Conservation (phyloP, 2,329 filamentous ascomycete species). For the Arthrobotrys iridis region DNA sequence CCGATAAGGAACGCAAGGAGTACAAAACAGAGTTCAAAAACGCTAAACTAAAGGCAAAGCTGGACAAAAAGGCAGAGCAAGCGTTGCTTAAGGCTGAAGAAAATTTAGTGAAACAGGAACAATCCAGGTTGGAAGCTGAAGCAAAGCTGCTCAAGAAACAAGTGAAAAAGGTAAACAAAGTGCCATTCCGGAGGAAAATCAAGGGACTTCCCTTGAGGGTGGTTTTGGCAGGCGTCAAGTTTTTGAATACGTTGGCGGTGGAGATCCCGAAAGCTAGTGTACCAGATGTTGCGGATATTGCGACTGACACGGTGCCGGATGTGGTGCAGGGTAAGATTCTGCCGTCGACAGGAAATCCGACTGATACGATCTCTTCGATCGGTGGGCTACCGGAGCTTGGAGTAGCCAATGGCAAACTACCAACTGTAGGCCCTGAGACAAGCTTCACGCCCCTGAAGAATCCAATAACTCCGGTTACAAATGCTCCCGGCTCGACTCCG, state of each 20-base stretch:
- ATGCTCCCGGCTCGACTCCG: neutral
- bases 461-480: neutral
- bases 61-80: slow-evolving; percentile 32
- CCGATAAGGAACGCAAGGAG: slow-evolving; percentile 23
- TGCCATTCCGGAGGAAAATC: neutral
- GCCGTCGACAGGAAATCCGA: neutral
- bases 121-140: neutral
- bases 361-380: neutral
- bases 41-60: slow-evolving; percentile 27
- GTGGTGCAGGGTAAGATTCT: slow-evolving; percentile 22
- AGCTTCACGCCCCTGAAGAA: neutral
- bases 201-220: slow-evolving; percentile 19
- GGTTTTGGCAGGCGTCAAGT: slow-evolving; percentile 21
- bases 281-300: neutral
- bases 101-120: slow-evolving; percentile 13
- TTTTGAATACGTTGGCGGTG: slow-evolving; percentile 30
- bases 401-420: neutral
- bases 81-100: slow-evolving; percentile 25
- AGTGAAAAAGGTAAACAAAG: slow-evolving; percentile 40
- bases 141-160: neutral
- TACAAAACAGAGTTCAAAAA: slow-evolving; percentile 26
- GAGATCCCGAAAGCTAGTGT: slow-evolving; percentile 39
- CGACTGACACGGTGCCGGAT: slow-evolving; percentile 10
- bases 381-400: neutral
- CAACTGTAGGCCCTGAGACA: neutral